Base-by-base conservation (phyloP, 192 early-diverging fungal species). In the Hyaloraphidium curvatum region DNA sequence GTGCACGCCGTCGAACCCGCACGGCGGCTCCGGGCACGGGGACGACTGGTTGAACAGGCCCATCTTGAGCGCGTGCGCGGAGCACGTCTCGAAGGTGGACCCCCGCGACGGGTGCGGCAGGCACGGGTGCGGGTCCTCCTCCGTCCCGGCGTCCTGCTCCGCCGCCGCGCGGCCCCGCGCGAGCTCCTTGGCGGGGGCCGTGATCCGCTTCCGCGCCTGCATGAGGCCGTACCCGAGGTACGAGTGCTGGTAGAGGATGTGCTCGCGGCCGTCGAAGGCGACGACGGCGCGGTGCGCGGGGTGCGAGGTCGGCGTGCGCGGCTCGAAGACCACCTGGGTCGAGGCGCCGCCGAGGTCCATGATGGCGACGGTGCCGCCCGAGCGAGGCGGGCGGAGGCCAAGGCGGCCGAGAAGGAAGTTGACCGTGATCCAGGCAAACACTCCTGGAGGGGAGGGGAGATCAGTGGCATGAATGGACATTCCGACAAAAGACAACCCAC, bases 351-450 rank as follows among this genome's bases (percentile, higher is more conserved):
- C 94, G 55, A 97, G 73, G 62, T 97, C 94, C 76, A 97, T 81
- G 25, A 91, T 80, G 0, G 88, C 94, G 1, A 82, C 91, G 1
- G 89, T 91, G 3, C 37, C 23, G 9, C 7, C n/a, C 7, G n/a
- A n/a, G n/a, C n/a, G 33, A n/a, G 7, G 7, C 7, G 7, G 33
- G 33, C 33, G n/a, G 33, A 11, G 33, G 7, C 77, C 84, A 40
- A 91, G 71, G 19, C 65, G 67, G 19, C 71, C 62, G 27, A 91
- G 70, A 4, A 97, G 67, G 55, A 87, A 93, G 65, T 97, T 97
- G 21, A 93, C 85, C 0, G 93, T 97, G 41, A 97, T 87, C 93
- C 93, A 97, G 28, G 91, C 91, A 67, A 80, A 97, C n/a, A 95
- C 80, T 37, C 90, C 62, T 61, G 43, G 35, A 13, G 11, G 35